A percentile compares a stretch with the other conserved stretches of the same genome.
These are phyloP conservation scores for Euphorbia tirucalli DNA, from an alignment of 345 rosid genomes.

Conservation along the genomic window DNA sequence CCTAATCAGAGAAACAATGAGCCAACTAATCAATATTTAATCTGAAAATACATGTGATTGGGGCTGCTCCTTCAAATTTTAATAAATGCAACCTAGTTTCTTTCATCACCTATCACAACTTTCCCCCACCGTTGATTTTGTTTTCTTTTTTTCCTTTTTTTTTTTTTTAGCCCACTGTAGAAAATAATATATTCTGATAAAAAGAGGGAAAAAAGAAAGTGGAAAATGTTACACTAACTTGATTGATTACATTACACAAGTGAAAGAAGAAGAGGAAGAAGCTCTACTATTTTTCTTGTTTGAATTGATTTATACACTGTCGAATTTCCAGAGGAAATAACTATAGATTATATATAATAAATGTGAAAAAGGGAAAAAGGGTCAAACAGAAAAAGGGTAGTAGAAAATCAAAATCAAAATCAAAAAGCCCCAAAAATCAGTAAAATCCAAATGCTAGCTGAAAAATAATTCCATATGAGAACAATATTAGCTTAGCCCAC, in stretches of 20 bases:
- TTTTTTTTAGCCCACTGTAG: conserved; percentile 1
- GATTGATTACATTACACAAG: no score
- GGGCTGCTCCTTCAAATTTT: conserved; percentile 16
- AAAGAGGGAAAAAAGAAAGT: neutral
- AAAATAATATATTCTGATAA: neutral
- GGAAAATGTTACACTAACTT: neutral
- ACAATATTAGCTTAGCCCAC: no score
- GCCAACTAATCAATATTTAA: neutral
- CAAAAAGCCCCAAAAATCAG: conserved; percentile 13
- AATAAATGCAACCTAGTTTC: conserved; percentile 1
- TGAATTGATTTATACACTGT: conserved; percentile 22
- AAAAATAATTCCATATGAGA: neutral
- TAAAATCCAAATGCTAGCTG: conserved; percentile 9
- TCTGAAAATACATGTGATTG: conserved; percentile 13
- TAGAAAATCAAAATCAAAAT: neutral
- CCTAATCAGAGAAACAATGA: neutral
- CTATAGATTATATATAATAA: conserved; percentile 4
- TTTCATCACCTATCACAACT: neutral
- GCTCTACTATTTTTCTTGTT: conserved; percentile 13
- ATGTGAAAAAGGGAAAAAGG: neutral
- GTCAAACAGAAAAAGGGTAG: neutral
- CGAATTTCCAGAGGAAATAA: neutral
- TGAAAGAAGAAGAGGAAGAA: neutral
- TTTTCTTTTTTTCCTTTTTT: no score
- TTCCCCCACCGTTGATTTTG: conserved; percentile 11